Base-by-base conservation (phyloP, 2,329 filamentous ascomycete species). In the Nothomitra cinnamomea region DNA sequence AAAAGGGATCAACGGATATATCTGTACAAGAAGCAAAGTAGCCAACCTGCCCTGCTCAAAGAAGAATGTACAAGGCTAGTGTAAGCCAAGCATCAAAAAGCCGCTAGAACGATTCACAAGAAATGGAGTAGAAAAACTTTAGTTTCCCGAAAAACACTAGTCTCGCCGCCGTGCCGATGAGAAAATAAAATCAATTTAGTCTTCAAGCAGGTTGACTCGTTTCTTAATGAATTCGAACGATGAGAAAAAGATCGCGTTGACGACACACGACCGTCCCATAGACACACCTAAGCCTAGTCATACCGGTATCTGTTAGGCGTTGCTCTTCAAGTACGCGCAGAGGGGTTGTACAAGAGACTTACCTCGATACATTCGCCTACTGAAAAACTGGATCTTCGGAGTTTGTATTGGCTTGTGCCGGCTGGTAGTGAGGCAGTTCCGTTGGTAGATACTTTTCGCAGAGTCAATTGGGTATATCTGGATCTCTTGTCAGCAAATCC, bases 161-260 rank as follows among this genome's bases (percentile, higher is more conserved):
- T 17, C 15, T 17, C 13, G 10, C 21, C n/a, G n/a, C 21, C 13
- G 25, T 32, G 15, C 45, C 8, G 24, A 49, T 35, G 45, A 49
- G 10, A 15, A 28, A 48, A 19, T 45, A 13, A 10, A 10, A 32
- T 28, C 22, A 32, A 52, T 15, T 43, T 42, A 52, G 17, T 52
- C 50, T 32, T 53, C 38, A 49, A 53, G 52, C 21, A 45, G 36
- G 40, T 75, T 75, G 64, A 76, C 72, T 51, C 66, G 64, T 61
- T 74, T 75, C 68, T 92, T 92, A 61, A 86, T 76, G 61, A 87
- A 82, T 68, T 94, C 87, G 64, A 92, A 94, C 40, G 82, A 83
- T 43, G 85, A 88, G 70, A 94, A 94, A 74, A 94, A 94, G 61
- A 94, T 85, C 59, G 86, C 85, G 65, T 94, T 94, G 60, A 92